Base-by-base conservation (phyloP, 164 flowering plant genomes). In the Houttuynia cordata region DNA sequence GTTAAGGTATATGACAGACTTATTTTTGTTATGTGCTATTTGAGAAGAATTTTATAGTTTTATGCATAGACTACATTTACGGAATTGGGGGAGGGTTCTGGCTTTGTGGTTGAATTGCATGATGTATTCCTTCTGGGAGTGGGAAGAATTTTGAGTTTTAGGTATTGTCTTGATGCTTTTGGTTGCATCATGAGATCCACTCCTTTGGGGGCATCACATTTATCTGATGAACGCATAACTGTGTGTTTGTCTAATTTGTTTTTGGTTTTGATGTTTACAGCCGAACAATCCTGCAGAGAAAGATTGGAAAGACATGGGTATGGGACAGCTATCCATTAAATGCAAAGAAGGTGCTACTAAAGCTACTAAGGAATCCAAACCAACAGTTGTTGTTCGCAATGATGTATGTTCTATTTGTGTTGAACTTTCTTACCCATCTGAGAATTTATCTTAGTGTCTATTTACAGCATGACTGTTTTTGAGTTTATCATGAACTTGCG, bases 291-390 rank as follows among this genome's bases (percentile, higher is more conserved):
- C 93, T 25, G 83, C 70, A 14, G 97, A 93, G 64, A 83, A 86
- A 74, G 89, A 76, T 56, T 94, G 99, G 99, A 91, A 88, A 74
- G 91, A 94, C 70, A 91, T 74, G 83, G 97, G 97, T 51, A 68
- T 79, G 63, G 99, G 97, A 21, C 83, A 86, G 64, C 96, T 94
- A 70, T 79, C 81, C 40, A 88, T 91, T 61, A 94, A 81, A 74
- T 91, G 96, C 74, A 76, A 73, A 66, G 96, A 94, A 69, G 95
- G 91, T 67, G 73, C 79, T 56, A 64, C 62, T 75, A 86, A 87
- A 85, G 95, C 91, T 51, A 74, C 95, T 15, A 91, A 78, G 73
- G 99, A 91, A 67, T 91, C 96, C 42, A 88, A 90, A 66, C 97
- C 99, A 57, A 81, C 86, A 47, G 73, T 94, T 66, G 45, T 91